A percentile compares a stretch with the other conserved stretches of the same genome.
phyloP scores from a whole-genome alignment of 2,329 filamentous ascomycete genomes.

The Aspergillus japonicus region DNA sequence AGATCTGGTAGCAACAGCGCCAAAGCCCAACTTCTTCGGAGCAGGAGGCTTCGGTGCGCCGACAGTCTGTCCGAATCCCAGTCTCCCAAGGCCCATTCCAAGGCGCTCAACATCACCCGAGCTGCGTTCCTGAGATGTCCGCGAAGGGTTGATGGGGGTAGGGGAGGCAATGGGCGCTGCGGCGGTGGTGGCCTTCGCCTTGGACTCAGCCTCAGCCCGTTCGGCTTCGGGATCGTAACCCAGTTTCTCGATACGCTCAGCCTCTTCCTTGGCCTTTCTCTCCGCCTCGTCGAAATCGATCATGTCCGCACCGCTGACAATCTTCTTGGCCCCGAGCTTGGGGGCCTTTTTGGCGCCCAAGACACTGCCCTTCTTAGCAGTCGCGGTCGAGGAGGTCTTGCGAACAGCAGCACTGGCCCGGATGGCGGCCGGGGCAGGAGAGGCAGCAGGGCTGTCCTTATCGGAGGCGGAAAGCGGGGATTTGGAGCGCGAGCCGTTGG shows the following conservation, averaged over 20 bases:
- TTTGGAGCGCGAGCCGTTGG: conserved; percentile 70
- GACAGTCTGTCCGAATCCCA: conserved; percentile 86
- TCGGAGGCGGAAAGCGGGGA: conserved; percentile 69
- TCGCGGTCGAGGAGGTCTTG: conserved; percentile 64
- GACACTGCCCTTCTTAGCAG: conserved; percentile 79
- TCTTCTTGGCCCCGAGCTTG: conserved; percentile 92
- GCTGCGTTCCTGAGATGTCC: conserved; percentile 52
- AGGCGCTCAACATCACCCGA: conserved; percentile 82
- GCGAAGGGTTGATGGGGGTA: conserved; percentile 69
- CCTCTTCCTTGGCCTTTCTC: conserved; percentile 95
- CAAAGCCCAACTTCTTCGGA: conserved; percentile 83
- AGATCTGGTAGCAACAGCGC: conserved; percentile 74
- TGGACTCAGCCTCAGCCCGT: conserved; percentile 48
- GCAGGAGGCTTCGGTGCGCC: conserved; percentile 56
- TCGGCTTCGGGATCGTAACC: conserved; percentile 95
- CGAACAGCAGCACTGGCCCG: conserved; percentile 77
- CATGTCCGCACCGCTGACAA: conserved; percentile 61
- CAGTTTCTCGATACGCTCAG: conserved; percentile 89
- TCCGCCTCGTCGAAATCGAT: conserved; percentile 98
- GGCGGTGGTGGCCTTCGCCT: conserved; percentile 43
- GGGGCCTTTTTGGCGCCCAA: conserved; percentile 77
- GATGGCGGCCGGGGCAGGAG: conserved; percentile 62
- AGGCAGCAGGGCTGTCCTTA: conserved; percentile 50
- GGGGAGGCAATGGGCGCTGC: conserved; percentile 68
- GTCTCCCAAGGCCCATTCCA: conserved; percentile 80